phyloP scores from a whole-genome alignment of 768 basidiomycete genomes.

The Sutorius australiensis region DNA sequence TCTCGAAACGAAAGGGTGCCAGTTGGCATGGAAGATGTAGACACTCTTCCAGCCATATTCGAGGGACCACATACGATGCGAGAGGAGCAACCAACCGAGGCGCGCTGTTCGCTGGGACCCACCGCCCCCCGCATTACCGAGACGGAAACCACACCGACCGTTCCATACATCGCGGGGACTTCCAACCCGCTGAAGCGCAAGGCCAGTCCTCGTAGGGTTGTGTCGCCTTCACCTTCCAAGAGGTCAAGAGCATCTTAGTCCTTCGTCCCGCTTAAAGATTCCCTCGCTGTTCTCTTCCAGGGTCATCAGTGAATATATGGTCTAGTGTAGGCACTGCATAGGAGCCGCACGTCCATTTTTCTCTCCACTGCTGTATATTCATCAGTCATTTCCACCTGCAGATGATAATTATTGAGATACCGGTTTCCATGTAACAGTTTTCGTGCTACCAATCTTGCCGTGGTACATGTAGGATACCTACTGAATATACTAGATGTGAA shows the following conservation, averaged over 20 bases:
- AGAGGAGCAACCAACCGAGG: not conserved
- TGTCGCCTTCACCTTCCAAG: conserved; percentile 20
- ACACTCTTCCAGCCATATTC: conserved; percentile 19
- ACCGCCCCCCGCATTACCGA: not conserved
- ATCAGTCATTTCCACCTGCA: not conserved
- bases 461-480: not conserved
- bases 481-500: not conserved
- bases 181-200: conserved; percentile 23
- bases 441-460: not conserved
- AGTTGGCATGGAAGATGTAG: conserved; percentile 29
- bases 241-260: conserved; percentile 12
- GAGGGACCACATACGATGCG: not conserved
- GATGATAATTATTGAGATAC: not conserved
- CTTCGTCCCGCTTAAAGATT: too few relatives aligned
- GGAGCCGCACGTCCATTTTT: not conserved
- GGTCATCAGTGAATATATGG: not conserved
- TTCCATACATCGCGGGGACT: not conserved
- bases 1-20: conserved; percentile 3
- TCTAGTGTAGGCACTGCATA: not conserved
- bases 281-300: not conserved
- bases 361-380: not conserved
- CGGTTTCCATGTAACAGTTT: not conserved
- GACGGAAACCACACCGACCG: not conserved
- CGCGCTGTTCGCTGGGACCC: not conserved
- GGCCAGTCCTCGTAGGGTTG: not conserved